These are phyloP conservation scores for Geotrichum reessii DNA, from an alignment of 1,139 yeast species.

Conservation along the genomic window DNA sequence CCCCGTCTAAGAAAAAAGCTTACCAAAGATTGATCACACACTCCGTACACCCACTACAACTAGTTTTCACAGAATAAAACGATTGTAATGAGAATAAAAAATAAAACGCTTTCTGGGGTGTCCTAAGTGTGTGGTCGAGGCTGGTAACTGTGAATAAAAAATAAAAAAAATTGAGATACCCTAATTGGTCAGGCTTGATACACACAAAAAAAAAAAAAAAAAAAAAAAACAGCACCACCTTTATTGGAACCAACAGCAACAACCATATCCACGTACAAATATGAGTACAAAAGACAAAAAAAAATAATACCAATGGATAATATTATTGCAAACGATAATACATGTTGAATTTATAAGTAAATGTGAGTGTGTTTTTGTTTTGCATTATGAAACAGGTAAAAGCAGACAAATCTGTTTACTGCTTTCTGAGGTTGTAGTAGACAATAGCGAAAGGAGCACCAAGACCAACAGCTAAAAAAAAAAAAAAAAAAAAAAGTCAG, in stretches of 20 bases:
- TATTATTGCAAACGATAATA: background rate
- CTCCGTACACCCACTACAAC: background rate
- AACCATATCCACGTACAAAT: background rate
- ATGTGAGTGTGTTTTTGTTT: background rate
- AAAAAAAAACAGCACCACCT: background rate
- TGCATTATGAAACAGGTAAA: background rate
- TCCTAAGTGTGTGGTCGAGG: background rate
- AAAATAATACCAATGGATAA: background rate
- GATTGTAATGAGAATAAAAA: too few species aligned
- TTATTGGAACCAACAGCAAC: background rate
- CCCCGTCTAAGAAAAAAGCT: background rate
- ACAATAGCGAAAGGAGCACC: conserved; percentile 38
- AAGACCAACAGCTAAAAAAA: conserved; percentile 29
- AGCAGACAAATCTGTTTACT: conserved; percentile 5
- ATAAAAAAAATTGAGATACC: background rate
- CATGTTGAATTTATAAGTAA: background rate
- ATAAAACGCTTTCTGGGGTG: background rate
- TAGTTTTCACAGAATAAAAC: background rate
- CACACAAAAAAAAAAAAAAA: background rate
- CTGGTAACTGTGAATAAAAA: background rate
- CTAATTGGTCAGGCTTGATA: background rate
- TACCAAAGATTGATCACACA: background rate
- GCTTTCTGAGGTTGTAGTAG: conserved; percentile 38
- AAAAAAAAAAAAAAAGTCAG: background rate
- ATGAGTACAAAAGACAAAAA: background rate